A percentile compares a stretch with the other conserved stretches of the same genome.
phyloP scores from a whole-genome alignment of 257 asterid genomes.

The Salvia miltiorrhiza region DNA sequence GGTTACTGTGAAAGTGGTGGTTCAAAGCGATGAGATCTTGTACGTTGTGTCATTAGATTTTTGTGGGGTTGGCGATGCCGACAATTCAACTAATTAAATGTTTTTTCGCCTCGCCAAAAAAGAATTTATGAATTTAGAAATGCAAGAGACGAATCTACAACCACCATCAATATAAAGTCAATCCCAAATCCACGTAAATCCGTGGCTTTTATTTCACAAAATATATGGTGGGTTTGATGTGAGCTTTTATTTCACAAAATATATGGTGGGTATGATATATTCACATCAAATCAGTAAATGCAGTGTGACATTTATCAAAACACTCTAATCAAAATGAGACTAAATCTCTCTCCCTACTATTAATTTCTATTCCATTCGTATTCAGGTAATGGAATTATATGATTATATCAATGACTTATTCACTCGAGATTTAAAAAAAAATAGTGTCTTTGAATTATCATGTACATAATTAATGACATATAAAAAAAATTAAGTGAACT shows the following conservation, averaged over 20 bases:
- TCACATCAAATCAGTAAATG: background rate
- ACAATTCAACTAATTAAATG: constrained; percentile 28
- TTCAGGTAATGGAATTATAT: too few relatives aligned
- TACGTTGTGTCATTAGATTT: constrained; percentile 42
- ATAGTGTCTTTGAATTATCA: too few relatives aligned
- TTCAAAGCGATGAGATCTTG: constrained; percentile 29
- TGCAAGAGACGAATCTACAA: constrained; percentile 5
- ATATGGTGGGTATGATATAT: background rate
- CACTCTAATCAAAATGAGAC: background rate
- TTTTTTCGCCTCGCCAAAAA: background rate
- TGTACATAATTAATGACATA: too few relatives aligned
- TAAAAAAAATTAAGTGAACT: too few relatives aligned
- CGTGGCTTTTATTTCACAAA: constrained; percentile 5
- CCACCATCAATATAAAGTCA: constrained; percentile 6
- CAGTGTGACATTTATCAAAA: background rate
- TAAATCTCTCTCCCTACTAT: background rate
- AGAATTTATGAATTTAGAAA: background rate
- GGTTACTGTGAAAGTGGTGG: constrained; percentile 12
- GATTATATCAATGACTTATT: too few relatives aligned
- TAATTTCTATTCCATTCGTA: too few relatives aligned
- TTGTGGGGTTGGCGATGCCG: constrained; percentile 32
- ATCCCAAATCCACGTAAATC: constrained; percentile 9
- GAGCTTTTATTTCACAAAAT: background rate
- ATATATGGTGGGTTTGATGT: background rate
- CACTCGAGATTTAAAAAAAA: too few relatives aligned